These are phyloP conservation scores for Saprolegnia diclina DNA, from an alignment of 352 stramenopile genomes.

Conservation along the genomic window DNA sequence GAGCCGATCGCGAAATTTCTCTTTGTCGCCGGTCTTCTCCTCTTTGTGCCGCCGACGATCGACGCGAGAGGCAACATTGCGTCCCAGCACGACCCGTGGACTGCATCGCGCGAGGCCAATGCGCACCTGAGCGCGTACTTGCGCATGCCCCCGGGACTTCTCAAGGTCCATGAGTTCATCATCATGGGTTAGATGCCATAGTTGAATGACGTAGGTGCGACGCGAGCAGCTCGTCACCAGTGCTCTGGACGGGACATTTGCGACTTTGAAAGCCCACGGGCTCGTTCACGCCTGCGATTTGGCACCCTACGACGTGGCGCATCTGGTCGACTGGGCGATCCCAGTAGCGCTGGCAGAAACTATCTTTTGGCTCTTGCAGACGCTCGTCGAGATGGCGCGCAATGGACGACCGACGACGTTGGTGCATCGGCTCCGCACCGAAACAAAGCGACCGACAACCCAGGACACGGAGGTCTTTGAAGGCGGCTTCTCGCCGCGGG, in stretches of 20 bases:
- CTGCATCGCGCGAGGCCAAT: not conserved
- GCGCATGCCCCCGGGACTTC: not conserved
- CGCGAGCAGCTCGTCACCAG: slow-evolving; percentile 21
- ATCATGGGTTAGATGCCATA: not conserved
- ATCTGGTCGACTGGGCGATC: slow-evolving; percentile 6
- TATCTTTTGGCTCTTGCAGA: not conserved
- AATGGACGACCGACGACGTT: not conserved
- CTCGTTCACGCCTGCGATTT: slow-evolving; percentile 11
- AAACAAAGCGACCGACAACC: slow-evolving; percentile 3
- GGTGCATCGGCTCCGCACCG: not conserved
- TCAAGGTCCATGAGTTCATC: slow-evolving; percentile 18
- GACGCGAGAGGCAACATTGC: not conserved
- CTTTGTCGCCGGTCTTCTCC: slow-evolving; percentile 11
- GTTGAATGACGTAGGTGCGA: slow-evolving; percentile 9
- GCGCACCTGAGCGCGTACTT: slow-evolving; percentile 14
- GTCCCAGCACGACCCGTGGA: slow-evolving; percentile 1
- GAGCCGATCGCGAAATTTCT: slow-evolving; percentile 13
- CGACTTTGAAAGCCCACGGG: not conserved
- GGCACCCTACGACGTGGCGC: not conserved
- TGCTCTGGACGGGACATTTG: not conserved
- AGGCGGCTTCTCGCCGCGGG: not conserved
- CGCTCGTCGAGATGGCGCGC: not conserved
- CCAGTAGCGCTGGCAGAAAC: not conserved
- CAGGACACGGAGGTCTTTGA: slow-evolving; percentile 21
- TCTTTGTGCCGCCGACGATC: slow-evolving; percentile 13